Percentiles rank a stretch among this genome's conserved stretches.
These are phyloP conservation scores for Calonectria fujianensis DNA, from an alignment of 2,329 filamentous ascomycete species.

Conservation along the genomic window DNA sequence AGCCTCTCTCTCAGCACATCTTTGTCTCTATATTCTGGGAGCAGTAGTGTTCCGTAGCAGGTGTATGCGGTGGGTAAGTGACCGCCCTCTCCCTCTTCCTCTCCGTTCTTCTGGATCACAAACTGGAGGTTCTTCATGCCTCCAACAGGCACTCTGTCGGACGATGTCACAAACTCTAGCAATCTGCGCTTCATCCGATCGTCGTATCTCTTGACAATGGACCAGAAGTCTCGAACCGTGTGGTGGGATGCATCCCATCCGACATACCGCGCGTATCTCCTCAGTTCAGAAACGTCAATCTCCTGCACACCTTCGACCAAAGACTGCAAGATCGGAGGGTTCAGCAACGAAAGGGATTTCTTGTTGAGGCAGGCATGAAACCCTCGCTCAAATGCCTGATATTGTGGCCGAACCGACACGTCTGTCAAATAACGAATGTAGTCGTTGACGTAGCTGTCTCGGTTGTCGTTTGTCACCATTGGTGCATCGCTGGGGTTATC, in stretches of 20 bases:
- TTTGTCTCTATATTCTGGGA: constrained; percentile 87
- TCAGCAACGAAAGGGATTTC: constrained; percentile 83
- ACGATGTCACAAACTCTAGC: constrained; percentile 96
- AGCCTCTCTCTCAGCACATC: constrained; percentile 84
- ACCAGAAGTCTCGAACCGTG: constrained; percentile 89
- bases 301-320: constrained; percentile 89
- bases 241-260: constrained; percentile 83
- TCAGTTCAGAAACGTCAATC: constrained; percentile 85
- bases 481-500: constrained; percentile 73
- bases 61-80: constrained; percentile 91
- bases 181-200: constrained; percentile 83
- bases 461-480: constrained; percentile 88
- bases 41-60: constrained; percentile 90
- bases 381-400: constrained; percentile 85
- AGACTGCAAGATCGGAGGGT: constrained; percentile 81
- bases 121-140: constrained; percentile 90
- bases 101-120: constrained; percentile 85
- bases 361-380: constrained; percentile 85
- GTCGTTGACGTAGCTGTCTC: constrained; percentile 85
- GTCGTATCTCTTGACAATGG: constrained; percentile 80
- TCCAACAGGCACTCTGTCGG: constrained; percentile 90
- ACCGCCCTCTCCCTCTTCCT: constrained; percentile 71
- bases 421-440: constrained; percentile 91
- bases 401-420: constrained; percentile 85
- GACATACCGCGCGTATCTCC: constrained; percentile 84